Conservation (phyloP, 2,329 filamentous ascomycete genomes). For the Monilinia fructigena region DNA sequence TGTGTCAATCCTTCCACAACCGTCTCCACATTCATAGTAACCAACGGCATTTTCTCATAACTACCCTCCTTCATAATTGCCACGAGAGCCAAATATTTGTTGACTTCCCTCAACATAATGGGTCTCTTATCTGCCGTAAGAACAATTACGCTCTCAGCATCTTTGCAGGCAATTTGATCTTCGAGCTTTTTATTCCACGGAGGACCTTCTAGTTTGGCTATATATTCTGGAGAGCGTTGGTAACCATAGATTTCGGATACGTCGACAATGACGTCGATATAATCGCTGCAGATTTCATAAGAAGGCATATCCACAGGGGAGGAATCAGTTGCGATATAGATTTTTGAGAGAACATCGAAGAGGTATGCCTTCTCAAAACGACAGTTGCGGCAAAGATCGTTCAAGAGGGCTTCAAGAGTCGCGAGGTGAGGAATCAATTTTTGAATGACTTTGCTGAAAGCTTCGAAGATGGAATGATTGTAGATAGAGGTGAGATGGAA, state of each 20-base stretch:
- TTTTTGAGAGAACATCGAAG: conserved; percentile 96
- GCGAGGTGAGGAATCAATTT: conserved; percentile 92
- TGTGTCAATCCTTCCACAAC: conserved; percentile 76
- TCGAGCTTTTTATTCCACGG: conserved; percentile 62
- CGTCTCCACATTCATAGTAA: conserved; percentile 84
- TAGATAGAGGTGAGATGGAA: conserved; percentile 98
- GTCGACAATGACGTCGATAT: conserved; percentile 97
- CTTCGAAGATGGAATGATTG: conserved; percentile 97
- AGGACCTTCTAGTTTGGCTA: conserved; percentile 56
- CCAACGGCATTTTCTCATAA: conserved; percentile 78
- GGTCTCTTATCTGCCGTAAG: conserved; percentile 60
- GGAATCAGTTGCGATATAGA: conserved; percentile 96
- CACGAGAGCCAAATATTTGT: conserved; percentile 75
- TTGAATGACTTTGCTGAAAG: conserved; percentile 97
- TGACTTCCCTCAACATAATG: conserved; percentile 67
- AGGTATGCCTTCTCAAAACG: conserved; percentile 97
- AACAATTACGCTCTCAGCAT: conserved; percentile 67
- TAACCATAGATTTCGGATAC: conserved; percentile 94
- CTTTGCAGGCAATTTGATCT: conserved; percentile 64
- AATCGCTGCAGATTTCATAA: conserved; percentile 98
- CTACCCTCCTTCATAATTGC: conserved; percentile 85
- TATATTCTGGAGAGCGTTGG: conserved; percentile 55
- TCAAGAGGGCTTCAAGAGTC: conserved; percentile 89
- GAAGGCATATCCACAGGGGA: conserved; percentile 90
- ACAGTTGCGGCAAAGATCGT: conserved; percentile 88